These are phyloP conservation scores for Fusarium clavum DNA, from an alignment of 2,329 filamentous ascomycete species.

Conservation along the genomic window DNA sequence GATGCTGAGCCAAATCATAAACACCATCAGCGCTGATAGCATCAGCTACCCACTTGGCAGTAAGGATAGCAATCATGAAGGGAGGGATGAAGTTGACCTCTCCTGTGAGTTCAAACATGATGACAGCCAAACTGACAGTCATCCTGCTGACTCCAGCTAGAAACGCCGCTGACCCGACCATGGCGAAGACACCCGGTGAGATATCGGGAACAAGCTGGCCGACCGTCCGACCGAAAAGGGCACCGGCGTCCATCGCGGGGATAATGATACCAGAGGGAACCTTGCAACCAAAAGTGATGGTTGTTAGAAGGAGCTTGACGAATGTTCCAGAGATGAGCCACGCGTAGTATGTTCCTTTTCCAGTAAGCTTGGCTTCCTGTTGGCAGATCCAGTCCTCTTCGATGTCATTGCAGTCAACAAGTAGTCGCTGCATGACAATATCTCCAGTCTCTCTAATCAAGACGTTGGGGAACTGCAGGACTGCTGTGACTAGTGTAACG, in stretches of 20 bases:
- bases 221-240: constrained; percentile 26
- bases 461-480: constrained; percentile 23
- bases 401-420: constrained; percentile 24
- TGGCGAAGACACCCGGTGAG: constrained; percentile 33
- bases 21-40: constrained; percentile 29
- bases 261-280: constrained; percentile 36
- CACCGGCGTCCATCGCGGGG: constrained; percentile 25
- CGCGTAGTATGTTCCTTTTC: constrained; percentile 20
- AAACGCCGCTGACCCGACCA: constrained; percentile 33
- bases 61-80: constrained; percentile 25
- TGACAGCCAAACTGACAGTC: constrained; percentile 34
- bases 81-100: constrained; percentile 37
- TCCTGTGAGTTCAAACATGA: constrained; percentile 32
- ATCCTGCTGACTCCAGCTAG: constrained; percentile 34
- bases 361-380: constrained; percentile 16
- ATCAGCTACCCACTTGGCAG: constrained; percentile 35
- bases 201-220: constrained; percentile 19
- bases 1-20: constrained; percentile 34
- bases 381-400: constrained; percentile 29
- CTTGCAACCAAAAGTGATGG: constrained; percentile 34
- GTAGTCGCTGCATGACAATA: constrained; percentile 27
- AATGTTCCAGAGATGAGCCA: constrained; percentile 29
- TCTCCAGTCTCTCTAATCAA: constrained; percentile 31
- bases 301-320: constrained; percentile 27
- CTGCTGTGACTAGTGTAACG: constrained; percentile 7